These are phyloP conservation scores for Pyronema omphalodes DNA, from an alignment of 495 filamentous ascomycete genomes.

Conservation along the genomic window DNA sequence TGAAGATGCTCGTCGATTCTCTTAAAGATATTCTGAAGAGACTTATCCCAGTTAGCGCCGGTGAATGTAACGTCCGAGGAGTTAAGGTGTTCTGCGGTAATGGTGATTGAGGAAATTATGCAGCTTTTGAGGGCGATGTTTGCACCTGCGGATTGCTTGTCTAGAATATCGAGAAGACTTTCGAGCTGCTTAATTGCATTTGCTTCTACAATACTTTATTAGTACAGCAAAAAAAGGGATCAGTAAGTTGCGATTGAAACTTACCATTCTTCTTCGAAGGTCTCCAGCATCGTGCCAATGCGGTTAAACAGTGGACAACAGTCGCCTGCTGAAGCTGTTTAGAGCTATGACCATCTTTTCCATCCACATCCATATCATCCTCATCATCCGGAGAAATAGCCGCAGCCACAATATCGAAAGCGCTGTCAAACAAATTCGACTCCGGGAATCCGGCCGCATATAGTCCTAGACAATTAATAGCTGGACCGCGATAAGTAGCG, in stretches of 20 bases:
- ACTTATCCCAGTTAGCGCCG: conserved; percentile 9
- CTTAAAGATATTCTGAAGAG: conserved; percentile 12
- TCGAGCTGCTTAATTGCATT: conserved; percentile 5
- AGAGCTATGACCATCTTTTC: conserved; percentile 11
- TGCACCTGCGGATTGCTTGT: conserved; percentile 12
- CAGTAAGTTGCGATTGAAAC: not conserved
- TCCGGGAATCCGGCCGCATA: conserved; percentile 45
- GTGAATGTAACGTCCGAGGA: conserved; percentile 5
- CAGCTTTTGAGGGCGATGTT: conserved; percentile 22
- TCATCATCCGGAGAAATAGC: conserved; percentile 37
- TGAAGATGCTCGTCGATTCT: conserved; percentile 11
- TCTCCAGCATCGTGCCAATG: conserved; percentile 14
- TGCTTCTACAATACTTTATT: not conserved
- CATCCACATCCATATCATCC: conserved; percentile 45
- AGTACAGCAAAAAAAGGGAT: not conserved
- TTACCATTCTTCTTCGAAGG: conserved; percentile 9
- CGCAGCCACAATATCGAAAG: conserved; percentile 40
- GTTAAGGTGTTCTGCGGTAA: conserved; percentile 8
- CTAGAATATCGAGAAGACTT: conserved; percentile 10
- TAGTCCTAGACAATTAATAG: conserved; percentile 51
- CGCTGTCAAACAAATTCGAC: conserved; percentile 48
- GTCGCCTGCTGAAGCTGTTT: conserved; percentile 13
- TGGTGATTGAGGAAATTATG: conserved; percentile 12
- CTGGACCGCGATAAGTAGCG: conserved; percentile 54
- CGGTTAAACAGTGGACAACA: conserved; percentile 14